Evolutionary conservation across 257 asterid species (phyloP).

Genomic region (Salvia miltiorrhiza): DNA sequence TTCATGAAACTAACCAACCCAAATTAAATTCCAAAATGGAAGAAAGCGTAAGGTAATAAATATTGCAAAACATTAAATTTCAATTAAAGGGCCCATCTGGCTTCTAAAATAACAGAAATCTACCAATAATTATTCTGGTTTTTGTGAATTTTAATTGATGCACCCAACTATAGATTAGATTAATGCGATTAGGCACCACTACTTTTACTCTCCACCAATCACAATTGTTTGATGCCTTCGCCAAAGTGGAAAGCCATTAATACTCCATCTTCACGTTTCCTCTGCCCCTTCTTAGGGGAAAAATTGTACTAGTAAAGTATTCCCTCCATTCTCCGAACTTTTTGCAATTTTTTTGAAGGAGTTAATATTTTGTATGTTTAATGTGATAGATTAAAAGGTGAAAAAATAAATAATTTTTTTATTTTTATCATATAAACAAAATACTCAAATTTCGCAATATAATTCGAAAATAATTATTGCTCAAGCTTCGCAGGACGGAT

Average conservation of each 20-base stretch:
- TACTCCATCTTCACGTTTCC: neutral
- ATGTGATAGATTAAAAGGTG: no score
- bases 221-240: constrained; percentile 20
- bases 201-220: constrained; percentile 26
- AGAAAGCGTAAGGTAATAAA: neutral
- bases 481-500: no score
- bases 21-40: neutral
- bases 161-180: neutral
- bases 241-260: neutral
- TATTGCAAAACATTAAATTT: neutral
- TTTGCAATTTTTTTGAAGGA: no score
- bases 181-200: constrained; percentile 8
- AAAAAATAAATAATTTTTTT: no score
- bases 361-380: no score
- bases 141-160: constrained; percentile 2
- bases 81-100: constrained; percentile 7
- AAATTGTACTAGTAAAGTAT: no score
- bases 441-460: no score
- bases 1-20: constrained; percentile 13
- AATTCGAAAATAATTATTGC: no score
- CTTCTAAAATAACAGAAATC: neutral
- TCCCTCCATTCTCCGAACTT: no score
- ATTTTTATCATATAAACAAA: no score
- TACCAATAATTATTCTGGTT: neutral
- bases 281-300: neutral